These are phyloP conservation scores for Pisolithus thermaeus DNA, from an alignment of 1,284 basidiomycete species.

Conservation along the genomic window DNA sequence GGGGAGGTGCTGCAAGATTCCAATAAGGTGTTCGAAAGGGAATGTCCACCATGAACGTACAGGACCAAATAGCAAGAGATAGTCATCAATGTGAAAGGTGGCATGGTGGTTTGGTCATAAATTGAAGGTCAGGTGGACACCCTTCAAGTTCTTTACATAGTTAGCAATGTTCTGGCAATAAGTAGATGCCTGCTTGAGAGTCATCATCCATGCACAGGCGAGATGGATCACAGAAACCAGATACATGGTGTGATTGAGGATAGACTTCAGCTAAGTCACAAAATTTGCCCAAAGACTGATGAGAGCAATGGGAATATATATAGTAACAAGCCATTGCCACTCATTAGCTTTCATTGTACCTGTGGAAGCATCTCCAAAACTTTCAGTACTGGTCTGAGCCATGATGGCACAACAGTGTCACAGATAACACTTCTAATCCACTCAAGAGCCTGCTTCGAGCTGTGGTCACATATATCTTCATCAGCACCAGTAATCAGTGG, in stretches of 20 bases:
- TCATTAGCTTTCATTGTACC: constrained; percentile 31
- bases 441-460: neutral
- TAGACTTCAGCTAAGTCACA: neutral
- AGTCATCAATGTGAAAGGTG: constrained; percentile 28
- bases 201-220: constrained; percentile 3
- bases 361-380: constrained; percentile 24
- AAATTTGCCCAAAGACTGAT: constrained; percentile 8
- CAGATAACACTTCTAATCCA: constrained; percentile 17
- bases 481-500: too few species aligned
- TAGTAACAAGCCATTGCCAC: constrained; percentile 25
- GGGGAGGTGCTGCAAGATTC: constrained; percentile 27
- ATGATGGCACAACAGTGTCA: constrained; percentile 22
- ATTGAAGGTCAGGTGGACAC: constrained; percentile 11
- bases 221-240: constrained; percentile 12
- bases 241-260: constrained; percentile 11
- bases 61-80: constrained; percentile 30
- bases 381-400: constrained; percentile 23
- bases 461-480: too few species aligned
- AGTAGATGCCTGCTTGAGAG: neutral
- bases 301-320: constrained; percentile 30
- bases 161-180: constrained; percentile 3
- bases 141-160: constrained; percentile 11
- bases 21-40: constrained; percentile 31
- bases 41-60: constrained; percentile 30
- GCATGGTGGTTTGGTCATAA: constrained; percentile 29